Evolutionary conservation across 225 moss, liverwort and hornwort species (phyloP), one percentile per base, ranked within the genome.

Genomic region (Sphagnum tenellum): DNA sequence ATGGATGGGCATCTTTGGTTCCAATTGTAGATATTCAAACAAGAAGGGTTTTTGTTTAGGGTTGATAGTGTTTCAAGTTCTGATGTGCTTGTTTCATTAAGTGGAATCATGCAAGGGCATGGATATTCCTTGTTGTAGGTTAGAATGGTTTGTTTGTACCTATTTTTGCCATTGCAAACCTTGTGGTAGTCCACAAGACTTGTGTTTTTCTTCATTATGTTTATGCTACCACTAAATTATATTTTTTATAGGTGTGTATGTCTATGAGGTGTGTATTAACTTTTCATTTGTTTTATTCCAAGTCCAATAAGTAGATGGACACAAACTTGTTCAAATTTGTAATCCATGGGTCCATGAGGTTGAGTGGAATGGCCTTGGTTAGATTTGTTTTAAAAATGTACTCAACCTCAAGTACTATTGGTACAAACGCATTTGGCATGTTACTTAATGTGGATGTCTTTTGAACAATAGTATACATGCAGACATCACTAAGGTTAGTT

Each of bases 311-410:
- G 96, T 90, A 46, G 96, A 98, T 79, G 93, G 89, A 50, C 93
- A 93, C 66, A 83, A 88, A 70, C 85, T 93, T 55, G 93, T 98
- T 12, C 96, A 98, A 75, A 89, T 98, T 45, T 93, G 96, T 69
- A 98, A 98, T 68, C 96, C 96, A 11, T 98, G 96, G 96, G 96
- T 93, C 52, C 93, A 98, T 72, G 96, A 98, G 64, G 96, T 98
- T 56, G 96, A 98, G 73, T 98, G 96, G 92, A 98, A 98, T 74
- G 96, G 96, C 3, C 96, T 8, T 98, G 93, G 96, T 98, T 93
- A 49, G 96, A 98, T 85, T 74, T 93, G 56, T 98, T 92, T 10
- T 78, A 82, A 6, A 93, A 98, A 70, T 98, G 96, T 93, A 98
- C 90, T 51, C n/a, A n/a, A 29, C 96, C 96, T 65, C 96, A 98